Evolutionary conservation across 1,139 yeast species (phyloP).

Genomic region (Kurtzmaniella natalensis): DNA sequence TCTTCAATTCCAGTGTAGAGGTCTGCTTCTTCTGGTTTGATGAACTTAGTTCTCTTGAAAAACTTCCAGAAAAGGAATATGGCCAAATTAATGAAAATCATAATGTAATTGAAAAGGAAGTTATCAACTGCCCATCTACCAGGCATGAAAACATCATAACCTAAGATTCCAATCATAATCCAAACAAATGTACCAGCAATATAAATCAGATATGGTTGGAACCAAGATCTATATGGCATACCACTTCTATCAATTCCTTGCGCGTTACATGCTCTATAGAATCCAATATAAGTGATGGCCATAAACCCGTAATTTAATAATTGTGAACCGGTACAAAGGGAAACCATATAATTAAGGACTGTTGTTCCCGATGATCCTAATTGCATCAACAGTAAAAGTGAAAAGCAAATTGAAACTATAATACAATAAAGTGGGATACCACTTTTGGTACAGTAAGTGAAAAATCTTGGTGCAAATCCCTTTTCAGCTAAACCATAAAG

Average conservation of each 20-base stretch:
- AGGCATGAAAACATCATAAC: slow-evolving; percentile 37
- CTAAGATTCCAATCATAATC: slow-evolving; percentile 36
- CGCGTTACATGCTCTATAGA: slow-evolving; percentile 56
- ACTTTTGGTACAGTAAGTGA: slow-evolving; percentile 37
- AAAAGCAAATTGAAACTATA: slow-evolving; percentile 25
- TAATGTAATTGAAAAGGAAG: slow-evolving; percentile 41
- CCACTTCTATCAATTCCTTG: slow-evolving; percentile 27
- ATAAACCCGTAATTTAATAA: slow-evolving; percentile 66
- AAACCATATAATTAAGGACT: slow-evolving; percentile 73
- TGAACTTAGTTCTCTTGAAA: slow-evolving; percentile 25
- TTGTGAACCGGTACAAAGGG: slow-evolving; percentile 76
- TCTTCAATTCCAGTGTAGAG: slow-evolving; percentile 35
- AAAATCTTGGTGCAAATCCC: slow-evolving; percentile 38
- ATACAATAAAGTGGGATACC: slow-evolving; percentile 61
- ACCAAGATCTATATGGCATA: slow-evolving; percentile 29
- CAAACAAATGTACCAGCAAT: slow-evolving; percentile 27
- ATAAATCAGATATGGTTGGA: slow-evolving; percentile 29
- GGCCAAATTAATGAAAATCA: slow-evolving; percentile 31
- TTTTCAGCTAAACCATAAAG: slow-evolving; percentile 35
- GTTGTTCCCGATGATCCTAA: slow-evolving; percentile 55
- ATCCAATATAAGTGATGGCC: slow-evolving; percentile 54
- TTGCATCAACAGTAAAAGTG: slow-evolving; percentile 48
- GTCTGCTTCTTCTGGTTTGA: slow-evolving; percentile 30
- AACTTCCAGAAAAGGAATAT: slow-evolving; percentile 33
- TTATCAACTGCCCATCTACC: slow-evolving; percentile 24